Evolutionary conservation across 1,284 basidiomycete genomes (phyloP).

Genomic region (Cerioporus squamosus): DNA sequence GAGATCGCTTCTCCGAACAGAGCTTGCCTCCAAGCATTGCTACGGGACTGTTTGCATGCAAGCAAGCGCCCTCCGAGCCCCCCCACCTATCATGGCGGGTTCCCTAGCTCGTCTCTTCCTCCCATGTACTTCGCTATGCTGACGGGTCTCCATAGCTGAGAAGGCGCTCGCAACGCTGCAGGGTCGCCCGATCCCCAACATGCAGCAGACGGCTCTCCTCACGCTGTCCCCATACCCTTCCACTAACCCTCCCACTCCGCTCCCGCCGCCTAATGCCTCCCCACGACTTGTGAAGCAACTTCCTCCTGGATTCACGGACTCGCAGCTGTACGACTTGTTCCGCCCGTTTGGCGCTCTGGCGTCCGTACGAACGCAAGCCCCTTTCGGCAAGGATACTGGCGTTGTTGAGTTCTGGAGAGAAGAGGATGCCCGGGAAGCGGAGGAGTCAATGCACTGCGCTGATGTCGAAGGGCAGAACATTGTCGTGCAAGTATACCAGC

Average conservation of each 20-base stretch:
- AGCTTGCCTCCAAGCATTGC: no score
- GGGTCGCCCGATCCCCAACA: conserved; percentile 66
- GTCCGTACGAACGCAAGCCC: conserved; percentile 69
- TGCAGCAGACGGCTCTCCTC: conserved; percentile 59
- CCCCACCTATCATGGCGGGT: no score
- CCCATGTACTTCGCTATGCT: neutral
- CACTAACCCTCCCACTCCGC: conserved; percentile 67
- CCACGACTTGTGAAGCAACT: conserved; percentile 82
- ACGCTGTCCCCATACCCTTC: conserved; percentile 77
- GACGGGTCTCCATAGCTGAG: conserved; percentile 60
- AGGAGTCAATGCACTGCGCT: conserved; percentile 79
- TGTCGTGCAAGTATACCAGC: conserved; percentile 76
- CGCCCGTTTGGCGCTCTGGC: conserved; percentile 75
- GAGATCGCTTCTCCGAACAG: no score
- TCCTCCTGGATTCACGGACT: conserved; percentile 68
- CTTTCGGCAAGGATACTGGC: conserved; percentile 73
- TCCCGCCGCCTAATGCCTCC: conserved; percentile 73
- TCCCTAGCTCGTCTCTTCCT: no score
- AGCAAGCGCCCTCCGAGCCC: no score
- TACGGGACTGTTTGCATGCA: no score
- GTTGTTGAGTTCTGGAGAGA: conserved; percentile 89
- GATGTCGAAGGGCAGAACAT: conserved; percentile 83
- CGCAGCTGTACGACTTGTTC: conserved; percentile 79
- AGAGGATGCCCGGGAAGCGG: conserved; percentile 79
- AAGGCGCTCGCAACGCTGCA: conserved; percentile 85